These are phyloP conservation scores for Solanum aculeatissimum DNA, from an alignment of 305 asterid species.

Conservation along the genomic window DNA sequence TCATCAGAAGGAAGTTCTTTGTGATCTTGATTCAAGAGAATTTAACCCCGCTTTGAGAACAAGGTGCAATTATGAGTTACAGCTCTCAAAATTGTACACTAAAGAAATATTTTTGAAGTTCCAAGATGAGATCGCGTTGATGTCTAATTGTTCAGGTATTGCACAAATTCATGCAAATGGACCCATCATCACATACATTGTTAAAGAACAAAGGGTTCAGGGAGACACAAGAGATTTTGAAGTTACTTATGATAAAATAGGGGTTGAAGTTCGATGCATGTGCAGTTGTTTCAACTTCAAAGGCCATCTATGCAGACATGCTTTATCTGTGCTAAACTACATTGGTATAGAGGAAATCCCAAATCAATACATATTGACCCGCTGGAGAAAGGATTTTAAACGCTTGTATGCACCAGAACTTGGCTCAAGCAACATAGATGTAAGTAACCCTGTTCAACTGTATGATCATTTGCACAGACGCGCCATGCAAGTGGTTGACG, in stretches of 20 bases:
- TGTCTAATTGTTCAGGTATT: conserved; percentile 41
- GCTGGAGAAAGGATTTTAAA: conserved; percentile 82
- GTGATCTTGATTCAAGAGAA: conserved; percentile 47
- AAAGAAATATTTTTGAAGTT: conserved; percentile 54
- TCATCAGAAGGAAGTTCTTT: conserved; percentile 43
- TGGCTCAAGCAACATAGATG: conserved; percentile 44
- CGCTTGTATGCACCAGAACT: conserved; percentile 41
- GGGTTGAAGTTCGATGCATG: conserved; percentile 54
- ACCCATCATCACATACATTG: conserved; percentile 38
- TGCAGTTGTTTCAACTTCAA: conserved; percentile 65
- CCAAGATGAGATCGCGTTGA: conserved; percentile 49
- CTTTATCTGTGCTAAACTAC: conserved; percentile 39
- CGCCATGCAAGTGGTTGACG: conserved; percentile 64
- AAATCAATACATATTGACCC: conserved; percentile 36
- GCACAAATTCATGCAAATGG: conserved; percentile 57
- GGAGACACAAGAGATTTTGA: conserved; percentile 39
- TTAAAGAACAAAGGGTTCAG: conserved; percentile 39
- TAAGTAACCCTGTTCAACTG: conserved; percentile 59
- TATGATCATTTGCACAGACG: conserved; percentile 58
- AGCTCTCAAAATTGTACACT: conserved; percentile 47
- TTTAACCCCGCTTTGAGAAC: conserved; percentile 34
- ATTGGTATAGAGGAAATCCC: conserved; percentile 57
- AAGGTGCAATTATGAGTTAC: conserved; percentile 44
- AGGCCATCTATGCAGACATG: conserved; percentile 73
- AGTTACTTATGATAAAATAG: conserved; percentile 57